Base-by-base conservation (phyloP, 2,329 filamentous ascomycete species). In the Hymenoscyphus infarciens region DNA sequence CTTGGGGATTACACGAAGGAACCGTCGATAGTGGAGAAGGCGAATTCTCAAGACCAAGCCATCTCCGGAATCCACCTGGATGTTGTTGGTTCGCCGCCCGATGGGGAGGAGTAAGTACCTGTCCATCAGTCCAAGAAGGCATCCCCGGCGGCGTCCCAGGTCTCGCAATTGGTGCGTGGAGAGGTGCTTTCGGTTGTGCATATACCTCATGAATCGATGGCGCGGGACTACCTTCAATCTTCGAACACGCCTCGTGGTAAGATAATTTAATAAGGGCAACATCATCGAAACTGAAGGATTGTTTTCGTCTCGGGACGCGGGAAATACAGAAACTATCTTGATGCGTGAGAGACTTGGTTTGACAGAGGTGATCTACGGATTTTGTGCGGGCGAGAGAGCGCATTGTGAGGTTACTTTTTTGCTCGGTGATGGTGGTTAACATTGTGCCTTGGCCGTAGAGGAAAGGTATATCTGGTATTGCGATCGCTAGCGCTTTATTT, bases 391-490 rank as follows among this genome's bases (percentile, higher is more conserved):
- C 42, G 64, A 66, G 33, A n/a, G 64, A 69, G 13, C 73, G 70
- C 16, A 78, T 69, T 1, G 76, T 77, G 5, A 71, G 66, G 59
- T 68, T 68, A 66, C 76, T 78, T 60, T 74, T 75, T 67, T 77
- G 74, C 68, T 79, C 77, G n/a, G 73, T 69, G 65, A 79, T 79
- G 15, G 77, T 76, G 22, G 73, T 70, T 1, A 79, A 72, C 31
- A 74, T 68, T 3, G 77, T 79, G 22, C 77, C 77, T 61, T 73
- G 70, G 22, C 77, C 77, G 64, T 79, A 79, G 1, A 74, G 67
- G 65, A 79, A 77, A 38, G 70, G 56, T 0, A 57, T 56, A 13
- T 69, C 62, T 25, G 67, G 61, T 31, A n/a, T 60, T 31, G 29
- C 39, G 16, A 56, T 29, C n/a, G 52, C 27, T 10, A 55, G 45